Base-by-base conservation (phyloP, 164 flowering plant species). In the Vitis rotundifolia region DNA sequence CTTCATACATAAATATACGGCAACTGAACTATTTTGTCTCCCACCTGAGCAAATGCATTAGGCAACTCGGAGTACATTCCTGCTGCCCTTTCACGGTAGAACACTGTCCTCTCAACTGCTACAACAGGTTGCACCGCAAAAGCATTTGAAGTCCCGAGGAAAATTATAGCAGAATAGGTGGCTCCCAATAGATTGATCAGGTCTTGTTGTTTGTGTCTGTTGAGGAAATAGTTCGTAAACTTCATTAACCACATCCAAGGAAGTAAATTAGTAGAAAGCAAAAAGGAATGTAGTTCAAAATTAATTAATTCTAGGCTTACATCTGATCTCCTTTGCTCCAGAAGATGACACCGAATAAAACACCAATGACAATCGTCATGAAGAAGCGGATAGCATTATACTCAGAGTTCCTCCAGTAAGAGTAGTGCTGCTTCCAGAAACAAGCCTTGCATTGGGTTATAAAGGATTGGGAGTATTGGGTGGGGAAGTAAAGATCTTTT, bases 351-450 rank as follows among this genome's bases (percentile, higher is more conserved):
- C 92, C 92, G 71, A 86, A 82, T 11, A 85, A 59, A 70, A 82
- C 1, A 14, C 84, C 88, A 53, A 83, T 79, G 14, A 83, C 37
- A 0, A 80, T 58, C 14, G 92, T 82, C 81, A 85, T 70, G 64
- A 83, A 71, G 58, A 83, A 79, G 13, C 88, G 66, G 58, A 80
- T 74, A 14, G 81, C 83, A 72, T 86, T 88, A 61, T 83, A 86
- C 70, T 71, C 71, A 11, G 90, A 75, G 71, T 83, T 76, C 64
- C 90, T 80, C 92, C 92, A 86, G 50, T 86, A 88, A 13, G 92
- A 84, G 79, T 77, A 79, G 70, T 79, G 73, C 62, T 86, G 90
- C 65, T 88, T 88, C 92, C 92, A 88, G 54, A 88, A 31, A 31
- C 6, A 7, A 3, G 5, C 6, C 44, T 31, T 31, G 22, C 6